Percentiles rank a stretch among this genome's conserved stretches.
These are phyloP conservation scores for Candida insectorum DNA, from an alignment of 805 yeast species.

Conservation along the genomic window DNA sequence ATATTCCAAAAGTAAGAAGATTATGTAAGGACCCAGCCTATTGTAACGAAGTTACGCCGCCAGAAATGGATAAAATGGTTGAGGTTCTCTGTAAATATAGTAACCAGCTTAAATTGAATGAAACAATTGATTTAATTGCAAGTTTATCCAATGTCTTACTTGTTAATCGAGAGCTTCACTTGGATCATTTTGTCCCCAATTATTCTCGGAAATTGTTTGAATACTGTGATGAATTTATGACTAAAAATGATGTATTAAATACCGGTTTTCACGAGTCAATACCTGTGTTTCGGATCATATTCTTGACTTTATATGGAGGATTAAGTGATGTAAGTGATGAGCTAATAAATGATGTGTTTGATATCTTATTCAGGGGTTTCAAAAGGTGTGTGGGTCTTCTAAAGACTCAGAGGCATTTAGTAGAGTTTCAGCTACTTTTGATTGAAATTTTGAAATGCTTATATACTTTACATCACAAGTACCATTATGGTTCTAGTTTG, in stretches of 20 bases:
- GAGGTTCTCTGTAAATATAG: conserved; percentile 5
- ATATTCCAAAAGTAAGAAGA: conserved; percentile 11
- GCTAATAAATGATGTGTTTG: conserved; percentile 10
- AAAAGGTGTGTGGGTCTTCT: conserved; percentile 9
- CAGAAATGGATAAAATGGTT: conserved; percentile 11
- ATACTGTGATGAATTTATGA: conserved; percentile 9
- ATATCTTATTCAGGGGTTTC: conserved; percentile 14
- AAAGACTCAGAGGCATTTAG: conserved; percentile 1
- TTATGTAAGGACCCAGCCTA: conserved; percentile 14
- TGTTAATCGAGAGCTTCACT: conserved; percentile 20
- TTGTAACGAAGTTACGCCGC: conserved; percentile 10
- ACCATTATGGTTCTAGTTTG: conserved; percentile 9
- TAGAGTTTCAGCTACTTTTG: conserved; percentile 10
- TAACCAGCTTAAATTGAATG: not conserved
- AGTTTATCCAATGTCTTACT: conserved; percentile 23
- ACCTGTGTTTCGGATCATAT: conserved; percentile 22
- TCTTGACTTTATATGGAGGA: conserved; percentile 23
- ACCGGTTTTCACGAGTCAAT: conserved; percentile 14
- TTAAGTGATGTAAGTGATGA: conserved; percentile 8
- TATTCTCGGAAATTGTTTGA: conserved; percentile 13
- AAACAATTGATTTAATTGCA: conserved; percentile 14
- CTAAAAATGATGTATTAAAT: conserved; percentile 4
- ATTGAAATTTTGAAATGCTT: conserved; percentile 23
- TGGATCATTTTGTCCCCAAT: conserved; percentile 15
- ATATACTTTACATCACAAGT: conserved; percentile 23